A percentile compares a stretch with the other conserved stretches of the same genome.
Conservation (phyloP, 352 stramenopile genomes). For the Halophytophthora polymorphica region DNA sequence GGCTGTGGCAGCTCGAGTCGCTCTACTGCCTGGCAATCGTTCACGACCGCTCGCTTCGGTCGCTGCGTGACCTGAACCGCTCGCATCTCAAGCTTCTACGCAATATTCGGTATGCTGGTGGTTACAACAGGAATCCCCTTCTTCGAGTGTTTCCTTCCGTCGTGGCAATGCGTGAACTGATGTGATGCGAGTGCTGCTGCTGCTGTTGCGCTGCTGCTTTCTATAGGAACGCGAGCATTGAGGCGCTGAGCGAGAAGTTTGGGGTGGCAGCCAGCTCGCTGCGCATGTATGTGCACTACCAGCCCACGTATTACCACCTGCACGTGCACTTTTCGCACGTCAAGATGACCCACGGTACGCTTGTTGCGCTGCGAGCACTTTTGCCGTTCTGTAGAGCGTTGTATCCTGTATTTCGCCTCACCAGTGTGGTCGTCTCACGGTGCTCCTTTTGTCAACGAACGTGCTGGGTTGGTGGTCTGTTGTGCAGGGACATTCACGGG, state of each 20-base stretch:
- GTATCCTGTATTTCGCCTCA: too few species aligned
- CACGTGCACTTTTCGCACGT: conserved; percentile 87
- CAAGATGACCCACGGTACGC: conserved; percentile 69
- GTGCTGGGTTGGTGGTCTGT: neutral
- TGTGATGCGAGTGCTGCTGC: neutral
- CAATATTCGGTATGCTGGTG: conserved; percentile 58
- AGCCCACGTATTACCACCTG: conserved; percentile 88
- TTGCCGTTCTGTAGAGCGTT: too few species aligned
- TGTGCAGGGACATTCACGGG: conserved; percentile 58
- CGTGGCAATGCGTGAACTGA: neutral
- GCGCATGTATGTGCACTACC: conserved; percentile 86
- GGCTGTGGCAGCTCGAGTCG: conserved; percentile 52
- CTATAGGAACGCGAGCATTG: conserved; percentile 53
- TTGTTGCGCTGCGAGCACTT: too few species aligned
- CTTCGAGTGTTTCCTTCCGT: neutral
- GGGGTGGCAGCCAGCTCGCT: conserved; percentile 48
- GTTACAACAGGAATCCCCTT: neutral
- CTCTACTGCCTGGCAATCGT: conserved; percentile 84
- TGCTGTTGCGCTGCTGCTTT: neutral
- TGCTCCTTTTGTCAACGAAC: conserved; percentile 10
- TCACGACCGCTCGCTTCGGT: conserved; percentile 68
- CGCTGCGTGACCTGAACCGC: conserved; percentile 66
- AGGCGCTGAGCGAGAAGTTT: conserved; percentile 54
- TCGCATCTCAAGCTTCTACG: conserved; percentile 60
- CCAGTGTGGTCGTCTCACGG: too few species aligned